Evolutionary conservation across 768 basidiomycete species (phyloP).

Genomic region (Sarcodon sp.): DNA sequence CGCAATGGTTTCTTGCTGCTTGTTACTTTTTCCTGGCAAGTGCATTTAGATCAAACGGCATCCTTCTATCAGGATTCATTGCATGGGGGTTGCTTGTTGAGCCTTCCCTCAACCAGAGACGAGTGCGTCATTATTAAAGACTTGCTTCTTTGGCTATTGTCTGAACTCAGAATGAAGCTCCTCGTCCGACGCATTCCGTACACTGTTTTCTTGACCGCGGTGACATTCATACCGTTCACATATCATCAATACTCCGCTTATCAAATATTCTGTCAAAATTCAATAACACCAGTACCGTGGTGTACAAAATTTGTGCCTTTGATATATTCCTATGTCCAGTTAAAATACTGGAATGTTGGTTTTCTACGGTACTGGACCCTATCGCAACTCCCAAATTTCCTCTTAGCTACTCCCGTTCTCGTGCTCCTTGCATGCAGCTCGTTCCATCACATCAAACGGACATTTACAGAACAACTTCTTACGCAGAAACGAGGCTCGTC

Average conservation of each 20-base stretch:
- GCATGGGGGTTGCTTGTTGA: constrained; percentile 56
- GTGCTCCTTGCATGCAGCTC: constrained; percentile 29
- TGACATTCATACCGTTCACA: constrained; percentile 55
- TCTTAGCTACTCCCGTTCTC: constrained; percentile 66
- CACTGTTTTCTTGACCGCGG: constrained; percentile 26
- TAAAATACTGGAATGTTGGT: constrained; percentile 78
- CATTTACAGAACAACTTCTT: constrained; percentile 6
- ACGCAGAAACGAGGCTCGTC: not conserved
- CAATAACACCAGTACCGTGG: constrained; percentile 31
- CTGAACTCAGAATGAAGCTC: constrained; percentile 16
- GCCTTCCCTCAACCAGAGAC: constrained; percentile 30
- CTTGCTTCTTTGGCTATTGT: not conserved
- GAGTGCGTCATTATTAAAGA: constrained; percentile 14
- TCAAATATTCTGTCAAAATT: constrained; percentile 40
- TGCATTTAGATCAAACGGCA: constrained; percentile 65
- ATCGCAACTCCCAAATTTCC: constrained; percentile 79
- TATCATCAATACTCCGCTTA: constrained; percentile 63
- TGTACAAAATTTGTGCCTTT: constrained; percentile 48
- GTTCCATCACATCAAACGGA: constrained; percentile 1
- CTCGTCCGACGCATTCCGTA: constrained; percentile 18
- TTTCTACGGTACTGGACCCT: constrained; percentile 79
- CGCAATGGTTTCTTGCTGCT: constrained; percentile 42
- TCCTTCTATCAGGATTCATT: constrained; percentile 66
- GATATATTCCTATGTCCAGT: constrained; percentile 76
- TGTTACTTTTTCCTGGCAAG: constrained; percentile 51